Evolutionary conservation across 2,329 filamentous ascomycete genomes (phyloP).

Genomic region (Metarhizium anisopliae): DNA sequence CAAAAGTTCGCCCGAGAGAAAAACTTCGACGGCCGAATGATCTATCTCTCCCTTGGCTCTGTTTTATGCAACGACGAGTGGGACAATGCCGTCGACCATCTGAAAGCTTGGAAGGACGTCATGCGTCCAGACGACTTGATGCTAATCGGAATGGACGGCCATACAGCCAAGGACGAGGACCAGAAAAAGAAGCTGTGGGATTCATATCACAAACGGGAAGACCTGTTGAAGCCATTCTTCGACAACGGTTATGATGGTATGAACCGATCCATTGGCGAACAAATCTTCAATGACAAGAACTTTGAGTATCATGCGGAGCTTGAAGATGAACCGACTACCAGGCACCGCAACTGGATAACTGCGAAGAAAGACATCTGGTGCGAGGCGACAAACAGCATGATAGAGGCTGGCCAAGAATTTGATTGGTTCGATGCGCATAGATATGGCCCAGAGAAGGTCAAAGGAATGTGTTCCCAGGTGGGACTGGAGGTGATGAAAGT

Average conservation of each 20-base stretch:
- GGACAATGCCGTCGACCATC: slow-evolving; percentile 23
- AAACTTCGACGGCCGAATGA: slow-evolving; percentile 17
- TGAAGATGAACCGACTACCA: slow-evolving; percentile 25
- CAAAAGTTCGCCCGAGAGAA: slow-evolving; percentile 20
- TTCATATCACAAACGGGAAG: slow-evolving; percentile 28
- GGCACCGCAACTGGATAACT: slow-evolving; percentile 30
- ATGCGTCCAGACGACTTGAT: slow-evolving; percentile 26
- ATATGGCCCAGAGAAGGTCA: slow-evolving; percentile 26
- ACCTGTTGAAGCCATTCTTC: slow-evolving; percentile 28
- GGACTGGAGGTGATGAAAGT: slow-evolving; percentile 25
- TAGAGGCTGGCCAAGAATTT: slow-evolving; percentile 24
- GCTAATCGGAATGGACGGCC: slow-evolving; percentile 33
- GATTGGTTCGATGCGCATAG: slow-evolving; percentile 37
- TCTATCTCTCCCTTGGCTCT: slow-evolving; percentile 33
- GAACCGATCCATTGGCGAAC: slow-evolving; percentile 24
- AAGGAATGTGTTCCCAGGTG: slow-evolving; percentile 29
- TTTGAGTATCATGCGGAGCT: slow-evolving; percentile 29
- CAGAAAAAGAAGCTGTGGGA: slow-evolving; percentile 29
- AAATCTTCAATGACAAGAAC: slow-evolving; percentile 26
- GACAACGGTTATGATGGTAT: slow-evolving; percentile 29
- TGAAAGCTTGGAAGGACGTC: slow-evolving; percentile 26
- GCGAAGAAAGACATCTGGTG: slow-evolving; percentile 25
- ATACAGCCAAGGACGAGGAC: slow-evolving; percentile 20
- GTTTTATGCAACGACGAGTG: slow-evolving; percentile 33
- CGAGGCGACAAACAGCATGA: slow-evolving; percentile 13